Evolutionary conservation across 2,329 filamentous ascomycete genomes (phyloP).

Genomic region (Diaporthe australafricana): DNA sequence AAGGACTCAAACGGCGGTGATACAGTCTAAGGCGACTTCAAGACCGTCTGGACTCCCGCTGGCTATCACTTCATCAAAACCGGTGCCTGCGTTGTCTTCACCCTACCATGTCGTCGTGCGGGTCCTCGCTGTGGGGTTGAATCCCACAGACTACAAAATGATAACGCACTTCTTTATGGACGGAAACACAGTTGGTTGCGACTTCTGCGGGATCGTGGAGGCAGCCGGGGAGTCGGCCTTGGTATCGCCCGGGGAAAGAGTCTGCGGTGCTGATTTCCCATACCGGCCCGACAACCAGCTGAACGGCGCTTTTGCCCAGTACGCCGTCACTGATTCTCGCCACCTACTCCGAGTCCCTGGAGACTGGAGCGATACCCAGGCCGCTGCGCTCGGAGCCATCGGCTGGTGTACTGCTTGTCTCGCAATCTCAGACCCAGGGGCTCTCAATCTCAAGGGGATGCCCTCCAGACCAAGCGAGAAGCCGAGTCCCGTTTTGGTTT

Average conservation of each 20-base stretch:
- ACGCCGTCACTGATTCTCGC: background rate
- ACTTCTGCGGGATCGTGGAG: conserved; percentile 46
- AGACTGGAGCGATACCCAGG: conserved; percentile 8
- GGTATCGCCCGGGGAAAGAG: conserved; percentile 36
- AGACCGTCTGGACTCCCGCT: background rate
- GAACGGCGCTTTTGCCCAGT: conserved; percentile 31
- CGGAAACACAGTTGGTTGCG: conserved; percentile 43
- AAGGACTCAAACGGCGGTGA: conserved; percentile 2
- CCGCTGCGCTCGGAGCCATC: conserved; percentile 20
- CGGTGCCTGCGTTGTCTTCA: background rate
- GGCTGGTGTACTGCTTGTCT: conserved; percentile 27
- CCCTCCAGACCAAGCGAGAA: conserved; percentile 7
- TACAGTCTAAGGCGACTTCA: background rate
- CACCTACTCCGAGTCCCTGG: conserved; percentile 20
- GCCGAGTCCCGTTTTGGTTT: conserved; percentile 18
- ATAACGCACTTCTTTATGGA: conserved; percentile 37
- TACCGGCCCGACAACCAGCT: conserved; percentile 23
- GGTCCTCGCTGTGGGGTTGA: conserved; percentile 43
- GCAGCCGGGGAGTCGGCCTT: conserved; percentile 24
- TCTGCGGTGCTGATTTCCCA: conserved; percentile 37
- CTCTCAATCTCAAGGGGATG: conserved; percentile 4
- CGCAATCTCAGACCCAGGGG: conserved; percentile 25
- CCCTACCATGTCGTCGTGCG: conserved; percentile 33
- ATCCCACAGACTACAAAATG: conserved; percentile 46
- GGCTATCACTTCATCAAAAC: conserved; percentile 7